Evolutionary conservation across 768 basidiomycete genomes (phyloP).

Genomic region (Leccinum subgranulosum): DNA sequence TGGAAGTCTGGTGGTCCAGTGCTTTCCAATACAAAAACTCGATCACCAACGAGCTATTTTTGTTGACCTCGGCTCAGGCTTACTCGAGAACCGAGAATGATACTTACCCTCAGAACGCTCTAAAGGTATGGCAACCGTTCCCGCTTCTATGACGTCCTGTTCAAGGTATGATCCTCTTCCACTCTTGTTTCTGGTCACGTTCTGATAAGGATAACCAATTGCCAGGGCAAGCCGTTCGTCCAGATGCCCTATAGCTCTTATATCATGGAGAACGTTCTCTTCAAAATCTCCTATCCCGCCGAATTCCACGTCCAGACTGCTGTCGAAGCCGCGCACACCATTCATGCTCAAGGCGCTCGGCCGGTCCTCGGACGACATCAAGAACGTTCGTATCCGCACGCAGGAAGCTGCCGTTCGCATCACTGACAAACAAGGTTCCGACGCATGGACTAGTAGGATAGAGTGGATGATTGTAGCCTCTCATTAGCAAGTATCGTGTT

Average conservation of each 20-base stretch:
- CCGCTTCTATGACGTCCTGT: conserved; percentile 90
- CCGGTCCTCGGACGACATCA: conserved; percentile 86
- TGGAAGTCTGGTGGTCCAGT: conserved; percentile 54
- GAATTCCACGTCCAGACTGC: conserved; percentile 97
- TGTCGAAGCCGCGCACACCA: conserved; percentile 82
- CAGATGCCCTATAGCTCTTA: conserved; percentile 84
- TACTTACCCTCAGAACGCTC: conserved; percentile 45
- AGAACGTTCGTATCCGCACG: conserved; percentile 86
- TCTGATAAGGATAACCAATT: neutral
- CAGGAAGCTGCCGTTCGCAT: conserved; percentile 92
- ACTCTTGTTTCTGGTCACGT: neutral
- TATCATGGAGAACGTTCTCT: conserved; percentile 93
- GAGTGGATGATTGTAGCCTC: too few relatives aligned
- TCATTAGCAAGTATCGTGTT: too few relatives aligned
- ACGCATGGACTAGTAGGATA: too few relatives aligned
- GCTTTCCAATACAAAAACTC: conserved; percentile 58
- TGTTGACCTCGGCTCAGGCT: conserved; percentile 47
- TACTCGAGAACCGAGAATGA: conserved; percentile 36
- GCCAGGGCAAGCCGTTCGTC: conserved; percentile 82
- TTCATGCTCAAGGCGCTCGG: conserved; percentile 78
- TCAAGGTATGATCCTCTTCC: conserved; percentile 58
- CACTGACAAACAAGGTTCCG: conserved; percentile 82
- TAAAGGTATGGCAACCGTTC: conserved; percentile 32
- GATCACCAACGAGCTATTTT: conserved; percentile 58
- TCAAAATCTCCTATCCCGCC: conserved; percentile 93